These are phyloP conservation scores for Pythium pyrilobum DNA, from an alignment of 352 stramenopile species.

Conservation along the genomic window DNA sequence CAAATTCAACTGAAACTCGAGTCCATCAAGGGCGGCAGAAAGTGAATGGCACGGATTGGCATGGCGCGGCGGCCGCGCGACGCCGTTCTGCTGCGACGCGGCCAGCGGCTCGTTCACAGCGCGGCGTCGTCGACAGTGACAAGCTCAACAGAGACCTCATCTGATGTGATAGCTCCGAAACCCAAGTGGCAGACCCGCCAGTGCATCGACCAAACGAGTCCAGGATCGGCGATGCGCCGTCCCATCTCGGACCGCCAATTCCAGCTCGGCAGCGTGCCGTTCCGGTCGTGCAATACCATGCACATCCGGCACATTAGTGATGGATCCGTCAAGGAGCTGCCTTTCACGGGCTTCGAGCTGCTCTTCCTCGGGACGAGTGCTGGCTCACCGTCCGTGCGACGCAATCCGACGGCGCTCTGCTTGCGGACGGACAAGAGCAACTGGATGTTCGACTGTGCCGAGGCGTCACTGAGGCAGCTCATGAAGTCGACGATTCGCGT, in stretches of 20 bases:
- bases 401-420: constrained; percentile 59
- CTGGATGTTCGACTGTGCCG: constrained; percentile 88
- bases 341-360: constrained; percentile 83
- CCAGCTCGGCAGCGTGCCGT: constrained; percentile 38
- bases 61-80: neutral
- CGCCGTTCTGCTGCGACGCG: neutral
- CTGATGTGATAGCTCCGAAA: neutral
- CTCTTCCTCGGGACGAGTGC: constrained; percentile 79
- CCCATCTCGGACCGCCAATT: constrained; percentile 37
- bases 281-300: constrained; percentile 56
- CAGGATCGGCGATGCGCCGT: constrained; percentile 9
- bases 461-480: constrained; percentile 74
- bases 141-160: neutral
- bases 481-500: constrained; percentile 75
- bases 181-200: constrained; percentile 17
- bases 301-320: constrained; percentile 17
- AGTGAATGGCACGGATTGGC: constrained; percentile 2
- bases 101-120: constrained; percentile 2
- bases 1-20: neutral
- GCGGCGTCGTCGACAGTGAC: neutral
- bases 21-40: neutral
- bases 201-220: constrained; percentile 5
- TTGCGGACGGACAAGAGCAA: constrained; percentile 58
- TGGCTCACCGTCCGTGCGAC: constrained; percentile 60
- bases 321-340: constrained; percentile 20